Base-by-base conservation (phyloP, 371 early-diverging fungal genomes). In the Mucor circinelloides region DNA sequence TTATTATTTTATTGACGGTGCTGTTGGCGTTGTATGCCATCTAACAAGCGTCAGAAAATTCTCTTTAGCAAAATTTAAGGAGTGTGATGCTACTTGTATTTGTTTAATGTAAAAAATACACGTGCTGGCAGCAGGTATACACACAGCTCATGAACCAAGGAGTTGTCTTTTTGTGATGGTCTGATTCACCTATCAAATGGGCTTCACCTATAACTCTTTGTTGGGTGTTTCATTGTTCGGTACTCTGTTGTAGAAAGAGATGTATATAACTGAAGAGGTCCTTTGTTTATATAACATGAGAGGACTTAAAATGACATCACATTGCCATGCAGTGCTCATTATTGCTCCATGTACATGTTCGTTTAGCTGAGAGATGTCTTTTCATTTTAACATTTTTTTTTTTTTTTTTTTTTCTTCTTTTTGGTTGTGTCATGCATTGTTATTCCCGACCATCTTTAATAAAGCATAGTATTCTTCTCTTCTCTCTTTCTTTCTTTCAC, bases 271-370 rank as follows among this genome's bases (percentile, higher is more conserved):
- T 3, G 27, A 52, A 25, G 15, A 52, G 12, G 25, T 7, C 40
- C 17, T 23, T 27, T 27, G 10, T 52, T 52, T 52, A 15, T 52
- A 27, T 13, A 21, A 12, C 27, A 25, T 6, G 1, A 27, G 23
- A 52, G 15, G 52, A 27, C 25, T 52, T 52, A 27, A 32, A 56
- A 32, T 56, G 57, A 56, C 57, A 56, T 56, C 57, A 56, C 57
- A 32, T 31, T 32, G 25, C 57, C 10, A n/a, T 19, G 3, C 6
- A 5, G 27, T 52, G 52, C 27, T 52, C 46, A 52, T 23, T 15
- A 52, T 52, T 25, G 52, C 40, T 52, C 13, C 23, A 46, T 46
- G 46, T 52, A 25, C 15, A 8, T 21, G 46, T 19, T 19, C 21
- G 9, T 46, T 46, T 19, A 46, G 17, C 2, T 6, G 17, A 46